These are phyloP conservation scores for Hepatocystis sp. DNA, from an alignment of 169 alveolate genomes.

Conservation along the genomic window DNA sequence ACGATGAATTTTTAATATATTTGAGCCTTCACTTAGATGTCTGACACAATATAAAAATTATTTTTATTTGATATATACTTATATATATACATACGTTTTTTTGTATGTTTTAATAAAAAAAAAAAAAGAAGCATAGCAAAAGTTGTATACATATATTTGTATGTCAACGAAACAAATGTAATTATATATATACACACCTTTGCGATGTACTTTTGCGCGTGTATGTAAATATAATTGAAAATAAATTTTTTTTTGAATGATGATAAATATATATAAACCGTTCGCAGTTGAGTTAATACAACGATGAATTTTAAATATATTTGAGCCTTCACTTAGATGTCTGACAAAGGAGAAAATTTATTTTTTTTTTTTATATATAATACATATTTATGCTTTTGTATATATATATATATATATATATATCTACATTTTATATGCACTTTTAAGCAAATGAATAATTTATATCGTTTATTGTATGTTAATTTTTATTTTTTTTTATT, in stretches of 20 bases:
- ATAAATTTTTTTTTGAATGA: constrained; percentile 13
- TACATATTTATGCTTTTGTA: no score
- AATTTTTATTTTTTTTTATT: no score
- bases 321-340: constrained; percentile 77
- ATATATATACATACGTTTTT: no score
- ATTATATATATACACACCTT: not conserved
- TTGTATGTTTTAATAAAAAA: no score
- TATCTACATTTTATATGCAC: no score
- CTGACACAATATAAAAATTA: no score
- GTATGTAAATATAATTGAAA: not conserved
- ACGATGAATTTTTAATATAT: constrained; percentile 15
- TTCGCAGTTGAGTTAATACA: constrained; percentile 69
- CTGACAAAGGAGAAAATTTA: constrained; percentile 19
- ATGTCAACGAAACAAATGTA: not conserved
- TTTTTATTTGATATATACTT: no score
- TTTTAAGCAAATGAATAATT: no score
- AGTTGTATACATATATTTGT: no score
- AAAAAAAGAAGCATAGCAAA: no score
- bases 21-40: constrained; percentile 76
- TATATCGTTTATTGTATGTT: no score
- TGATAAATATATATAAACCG: constrained; percentile 54
- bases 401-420: not conserved
- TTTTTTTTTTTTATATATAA: not conserved
- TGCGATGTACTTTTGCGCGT: not conserved
- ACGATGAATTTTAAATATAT: constrained; percentile 24